Conservation (phyloP, 2,329 filamentous ascomycete genomes). For the Calonectria ilicicola region DNA sequence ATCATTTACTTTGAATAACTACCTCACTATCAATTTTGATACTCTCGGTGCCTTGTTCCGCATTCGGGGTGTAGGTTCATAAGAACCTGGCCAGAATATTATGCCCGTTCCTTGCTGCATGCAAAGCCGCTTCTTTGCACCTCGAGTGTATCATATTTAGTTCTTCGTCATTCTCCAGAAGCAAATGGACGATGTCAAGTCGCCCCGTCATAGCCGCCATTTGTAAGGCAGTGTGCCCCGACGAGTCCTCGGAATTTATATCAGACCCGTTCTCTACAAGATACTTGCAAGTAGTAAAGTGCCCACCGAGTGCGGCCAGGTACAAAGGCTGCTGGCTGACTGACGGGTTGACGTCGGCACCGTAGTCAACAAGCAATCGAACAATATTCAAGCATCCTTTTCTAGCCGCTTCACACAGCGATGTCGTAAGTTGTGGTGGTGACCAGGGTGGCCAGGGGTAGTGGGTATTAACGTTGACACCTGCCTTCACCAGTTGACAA, state of each 20-base stretch:
- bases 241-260: not conserved
- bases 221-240: not conserved
- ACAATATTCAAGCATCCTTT: not conserved
- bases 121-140: not conserved
- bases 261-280: constrained; percentile 11
- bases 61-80: not conserved
- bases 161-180: constrained; percentile 21
- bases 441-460: too few species aligned
- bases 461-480: not conserved
- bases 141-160: not conserved
- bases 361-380: constrained; percentile 23
- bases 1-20: too few species aligned
- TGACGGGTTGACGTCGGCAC: constrained; percentile 49
- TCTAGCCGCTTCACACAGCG: too few species aligned
- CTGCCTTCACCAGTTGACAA: not conserved
- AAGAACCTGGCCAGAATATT: not conserved
- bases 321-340: rapidly evolving
- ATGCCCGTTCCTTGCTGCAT: not conserved
- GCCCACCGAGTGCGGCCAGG: not conserved
- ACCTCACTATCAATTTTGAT: too few species aligned
- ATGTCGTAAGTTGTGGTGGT: too few species aligned
- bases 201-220: constrained; percentile 8
- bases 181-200: constrained; percentile 23
- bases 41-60: not conserved
- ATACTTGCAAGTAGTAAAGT: not conserved